Evolutionary conservation across 1,139 yeast genomes (phyloP).

Genomic region (Saccharomyces hybrid): DNA sequence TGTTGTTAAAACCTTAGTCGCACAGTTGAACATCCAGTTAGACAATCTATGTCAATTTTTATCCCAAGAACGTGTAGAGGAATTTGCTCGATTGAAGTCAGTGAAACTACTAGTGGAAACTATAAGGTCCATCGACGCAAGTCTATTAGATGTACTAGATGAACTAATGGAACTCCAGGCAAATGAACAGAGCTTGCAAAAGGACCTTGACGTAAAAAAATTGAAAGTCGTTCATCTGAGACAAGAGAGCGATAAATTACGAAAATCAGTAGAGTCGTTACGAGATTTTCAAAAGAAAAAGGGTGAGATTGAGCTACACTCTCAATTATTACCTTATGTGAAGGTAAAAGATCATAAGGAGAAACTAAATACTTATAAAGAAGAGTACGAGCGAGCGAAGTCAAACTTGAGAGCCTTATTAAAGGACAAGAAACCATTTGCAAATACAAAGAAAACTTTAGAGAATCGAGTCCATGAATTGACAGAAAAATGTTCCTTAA

Average conservation of each 20-base stretch:
- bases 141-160: conserved; percentile 36
- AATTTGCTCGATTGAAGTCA: conserved; percentile 77
- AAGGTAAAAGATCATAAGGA: conserved; percentile 47
- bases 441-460: conserved; percentile 19
- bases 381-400: conserved; percentile 35
- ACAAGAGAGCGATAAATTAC: conserved; percentile 33
- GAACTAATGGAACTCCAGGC: conserved; percentile 53
- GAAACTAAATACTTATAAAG: conserved; percentile 37
- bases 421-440: conserved; percentile 22
- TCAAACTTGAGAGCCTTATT: conserved; percentile 16
- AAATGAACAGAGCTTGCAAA: conserved; percentile 38
- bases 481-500: neutral
- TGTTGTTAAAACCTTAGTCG: conserved; percentile 41
- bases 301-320: conserved; percentile 42
- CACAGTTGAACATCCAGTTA: conserved; percentile 63
- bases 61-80: conserved; percentile 93
- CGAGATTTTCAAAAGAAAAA: conserved; percentile 32
- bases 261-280: conserved; percentile 35
- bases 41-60: conserved; percentile 90
- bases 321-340: conserved; percentile 54
- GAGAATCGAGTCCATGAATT: conserved; percentile 24
- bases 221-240: conserved; percentile 28
- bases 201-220: conserved; percentile 29
- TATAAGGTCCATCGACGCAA: conserved; percentile 68
- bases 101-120: conserved; percentile 70